Percentiles rank a stretch among this genome's conserved stretches.
Conservation (phyloP, 352 stramenopile genomes). For the Globisporangium alternatum region DNA sequence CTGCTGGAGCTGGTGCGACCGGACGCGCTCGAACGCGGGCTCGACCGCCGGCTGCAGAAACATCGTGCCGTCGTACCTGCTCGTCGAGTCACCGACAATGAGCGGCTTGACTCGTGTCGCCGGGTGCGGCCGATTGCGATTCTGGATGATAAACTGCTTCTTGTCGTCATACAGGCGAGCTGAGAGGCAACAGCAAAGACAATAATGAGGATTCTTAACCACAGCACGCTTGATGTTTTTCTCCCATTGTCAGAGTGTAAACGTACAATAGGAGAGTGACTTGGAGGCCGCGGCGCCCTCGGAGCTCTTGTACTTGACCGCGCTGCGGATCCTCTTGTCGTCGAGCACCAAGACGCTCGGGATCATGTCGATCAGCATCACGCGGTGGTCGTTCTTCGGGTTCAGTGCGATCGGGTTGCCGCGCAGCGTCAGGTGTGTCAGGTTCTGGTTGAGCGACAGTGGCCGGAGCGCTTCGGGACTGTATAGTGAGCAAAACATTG, state of each 20-base stretch:
- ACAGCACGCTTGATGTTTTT: not conserved
- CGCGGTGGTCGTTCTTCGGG: slow-evolving; percentile 52
- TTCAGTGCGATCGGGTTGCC: slow-evolving; percentile 64
- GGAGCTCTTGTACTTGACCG: slow-evolving; percentile 37
- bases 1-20: slow-evolving; percentile 22
- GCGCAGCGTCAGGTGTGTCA: slow-evolving; percentile 64
- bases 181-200: slow-evolving; percentile 8
- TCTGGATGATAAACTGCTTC: slow-evolving; percentile 71
- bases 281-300: slow-evolving; percentile 34
- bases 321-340: slow-evolving; percentile 66
- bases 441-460: slow-evolving; percentile 61
- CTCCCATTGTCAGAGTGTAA: not conserved
- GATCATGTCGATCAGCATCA: slow-evolving; percentile 73
- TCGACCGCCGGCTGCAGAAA: slow-evolving; percentile 49
- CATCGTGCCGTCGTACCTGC: slow-evolving; percentile 55
- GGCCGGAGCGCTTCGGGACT: slow-evolving; percentile 61
- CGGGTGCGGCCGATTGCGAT: slow-evolving; percentile 35
- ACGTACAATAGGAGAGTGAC: slow-evolving; percentile 74
- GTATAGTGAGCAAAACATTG: not conserved
- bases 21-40: slow-evolving; percentile 31
- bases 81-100: slow-evolving; percentile 31
- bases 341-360: slow-evolving; percentile 71
- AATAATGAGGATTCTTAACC: not conserved
- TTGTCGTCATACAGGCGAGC: slow-evolving; percentile 79
- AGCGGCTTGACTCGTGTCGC: slow-evolving; percentile 37